Conservation (phyloP, 306 rosid species). For the Senna siamea region DNA sequence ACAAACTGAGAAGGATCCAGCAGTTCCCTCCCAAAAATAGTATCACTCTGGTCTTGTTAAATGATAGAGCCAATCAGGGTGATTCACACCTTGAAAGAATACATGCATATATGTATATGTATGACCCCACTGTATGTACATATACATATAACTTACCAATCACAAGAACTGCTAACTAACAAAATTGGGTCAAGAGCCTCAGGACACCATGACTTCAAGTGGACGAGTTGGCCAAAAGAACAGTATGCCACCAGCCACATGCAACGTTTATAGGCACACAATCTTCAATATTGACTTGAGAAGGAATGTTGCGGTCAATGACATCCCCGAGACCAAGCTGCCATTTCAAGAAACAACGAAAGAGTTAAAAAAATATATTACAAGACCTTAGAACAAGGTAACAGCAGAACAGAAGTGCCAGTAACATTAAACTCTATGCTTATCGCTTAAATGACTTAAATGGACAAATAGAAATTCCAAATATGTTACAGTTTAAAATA, state of each 20-base stretch:
- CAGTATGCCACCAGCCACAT: constrained; percentile 99
- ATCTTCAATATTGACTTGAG: constrained; percentile 65
- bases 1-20: constrained; percentile 42
- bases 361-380: neutral
- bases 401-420: constrained; percentile 3
- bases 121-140: constrained; percentile 56
- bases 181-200: constrained; percentile 64
- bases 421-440: neutral
- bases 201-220: constrained; percentile 50
- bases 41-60: constrained; percentile 39
- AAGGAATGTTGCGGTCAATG: constrained; percentile 84
- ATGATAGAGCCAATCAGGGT: constrained; percentile 37
- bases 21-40: constrained; percentile 39
- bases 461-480: constrained; percentile 6
- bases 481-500: constrained; percentile 6
- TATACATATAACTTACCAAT: constrained; percentile 48
- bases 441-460: neutral
- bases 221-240: constrained; percentile 71
- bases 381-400: constrained; percentile 15
- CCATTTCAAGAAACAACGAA: constrained; percentile 18
- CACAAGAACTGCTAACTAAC: constrained; percentile 67
- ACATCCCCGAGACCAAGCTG: constrained; percentile 92
- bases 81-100: constrained; percentile 55
- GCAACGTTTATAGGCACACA: constrained; percentile 65
- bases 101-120: constrained; percentile 43